These are phyloP conservation scores for Fusarium virguliforme DNA, from an alignment of 2,329 filamentous ascomycete species.

Conservation along the genomic window DNA sequence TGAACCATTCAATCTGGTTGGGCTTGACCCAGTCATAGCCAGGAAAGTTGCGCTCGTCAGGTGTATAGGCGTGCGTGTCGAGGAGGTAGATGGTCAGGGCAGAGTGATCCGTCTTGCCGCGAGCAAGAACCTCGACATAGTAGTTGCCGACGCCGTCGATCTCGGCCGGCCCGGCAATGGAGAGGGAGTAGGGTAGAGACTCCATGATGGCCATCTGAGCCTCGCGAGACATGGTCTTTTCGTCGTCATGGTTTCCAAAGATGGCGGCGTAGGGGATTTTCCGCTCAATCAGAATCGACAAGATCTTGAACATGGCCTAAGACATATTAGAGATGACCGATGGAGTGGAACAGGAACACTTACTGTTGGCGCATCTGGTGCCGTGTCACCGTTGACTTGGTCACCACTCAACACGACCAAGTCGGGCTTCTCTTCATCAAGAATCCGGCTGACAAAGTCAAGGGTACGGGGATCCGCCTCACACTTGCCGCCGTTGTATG, in stretches of 20 bases:
- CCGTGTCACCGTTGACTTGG: slow-evolving; percentile 94
- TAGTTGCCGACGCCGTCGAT: slow-evolving; percentile 97
- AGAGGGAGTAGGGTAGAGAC: slow-evolving; percentile 89
- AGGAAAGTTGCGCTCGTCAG: slow-evolving; percentile 88
- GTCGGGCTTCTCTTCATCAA: slow-evolving; percentile 95
- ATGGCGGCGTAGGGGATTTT: slow-evolving; percentile 95
- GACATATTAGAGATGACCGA: slow-evolving; percentile 27
- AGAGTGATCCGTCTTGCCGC: slow-evolving; percentile 84
- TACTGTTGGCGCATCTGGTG: slow-evolving; percentile 90
- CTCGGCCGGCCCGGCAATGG: slow-evolving; percentile 84
- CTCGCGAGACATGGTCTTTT: slow-evolving; percentile 82
- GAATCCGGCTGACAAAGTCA: slow-evolving; percentile 85
- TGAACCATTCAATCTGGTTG: slow-evolving; percentile 96
- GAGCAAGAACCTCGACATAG: slow-evolving; percentile 89
- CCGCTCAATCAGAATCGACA: slow-evolving; percentile 85
- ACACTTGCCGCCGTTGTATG: slow-evolving; percentile 81
- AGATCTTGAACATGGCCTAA: slow-evolving; percentile 92
- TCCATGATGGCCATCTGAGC: slow-evolving; percentile 90
- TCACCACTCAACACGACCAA: slow-evolving; percentile 93
- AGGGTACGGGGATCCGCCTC: slow-evolving; percentile 93
- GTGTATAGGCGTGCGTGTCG: slow-evolving; percentile 93
- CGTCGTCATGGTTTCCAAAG: slow-evolving; percentile 98
- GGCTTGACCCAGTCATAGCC: slow-evolving; percentile 99
- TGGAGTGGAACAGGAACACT: slow-evolving; percentile 48
- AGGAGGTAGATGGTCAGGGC: slow-evolving; percentile 95